phyloP scores from a whole-genome alignment of 2,329 filamentous ascomycete genomes.

The Coniochaeta sp. region DNA sequence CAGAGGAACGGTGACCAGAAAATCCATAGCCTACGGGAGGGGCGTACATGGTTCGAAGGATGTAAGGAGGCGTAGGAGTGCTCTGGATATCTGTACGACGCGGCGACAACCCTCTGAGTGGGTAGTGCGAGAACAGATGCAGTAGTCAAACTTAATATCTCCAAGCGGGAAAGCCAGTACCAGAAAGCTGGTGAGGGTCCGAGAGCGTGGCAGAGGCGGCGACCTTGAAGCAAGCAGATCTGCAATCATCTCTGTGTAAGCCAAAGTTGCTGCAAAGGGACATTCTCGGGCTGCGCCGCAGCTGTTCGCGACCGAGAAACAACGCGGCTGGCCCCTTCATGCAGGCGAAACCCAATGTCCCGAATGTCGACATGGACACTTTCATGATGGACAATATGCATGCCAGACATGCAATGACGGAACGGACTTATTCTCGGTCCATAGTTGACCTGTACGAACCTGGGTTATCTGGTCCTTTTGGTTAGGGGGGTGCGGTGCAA shows the following conservation, averaged over 20 bases:
- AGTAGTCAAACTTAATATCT: neutral
- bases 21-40: too few relatives aligned
- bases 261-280: neutral
- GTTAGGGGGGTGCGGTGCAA: conserved; percentile 3
- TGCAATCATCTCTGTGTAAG: too few relatives aligned
- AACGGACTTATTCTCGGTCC: conserved; percentile 11
- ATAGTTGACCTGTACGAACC: conserved; percentile 2
- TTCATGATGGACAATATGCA: neutral
- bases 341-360: neutral
- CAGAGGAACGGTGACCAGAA: too few relatives aligned
- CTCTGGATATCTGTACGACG: neutral
- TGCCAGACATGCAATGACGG: conserved; percentile 3
- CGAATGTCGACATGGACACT: neutral
- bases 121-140: neutral
- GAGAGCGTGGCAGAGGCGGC: neutral
- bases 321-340: neutral
- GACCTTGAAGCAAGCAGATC: too few relatives aligned
- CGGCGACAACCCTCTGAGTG: neutral
- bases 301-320: neutral
- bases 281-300: neutral
- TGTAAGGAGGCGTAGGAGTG: neutral
- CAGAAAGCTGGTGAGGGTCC: neutral
- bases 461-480: conserved; percentile 5
- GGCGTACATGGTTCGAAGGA: too few relatives aligned
- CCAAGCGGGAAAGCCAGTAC: neutral